phyloP scores from a whole-genome alignment of 2,329 filamentous ascomycete genomes.

The Tolypocladium capitatum region DNA sequence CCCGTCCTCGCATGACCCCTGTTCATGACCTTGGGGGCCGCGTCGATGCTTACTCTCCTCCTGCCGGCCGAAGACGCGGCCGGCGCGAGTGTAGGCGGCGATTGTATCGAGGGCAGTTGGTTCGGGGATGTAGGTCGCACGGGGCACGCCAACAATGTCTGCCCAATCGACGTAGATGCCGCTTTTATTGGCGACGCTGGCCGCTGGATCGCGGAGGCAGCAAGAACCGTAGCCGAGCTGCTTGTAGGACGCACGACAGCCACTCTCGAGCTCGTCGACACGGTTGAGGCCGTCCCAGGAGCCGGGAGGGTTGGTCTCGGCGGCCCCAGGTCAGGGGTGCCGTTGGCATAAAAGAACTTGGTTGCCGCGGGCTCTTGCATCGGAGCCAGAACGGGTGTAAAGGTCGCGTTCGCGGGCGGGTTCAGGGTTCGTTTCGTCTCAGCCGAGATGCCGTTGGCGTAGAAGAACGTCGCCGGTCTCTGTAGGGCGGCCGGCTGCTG shows the following conservation, averaged over 20 bases:
- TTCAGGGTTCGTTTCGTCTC: constrained; percentile 22
- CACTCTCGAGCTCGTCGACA: constrained; percentile 32
- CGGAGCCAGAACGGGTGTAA: constrained; percentile 21
- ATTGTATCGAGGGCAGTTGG: constrained; percentile 17
- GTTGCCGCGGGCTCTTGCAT: constrained; percentile 28
- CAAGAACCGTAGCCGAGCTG: constrained; percentile 10
- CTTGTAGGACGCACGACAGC: constrained; percentile 25
- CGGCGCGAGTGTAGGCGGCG: constrained; percentile 23
- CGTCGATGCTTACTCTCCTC: constrained; percentile 30
- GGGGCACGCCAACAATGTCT: constrained; percentile 7
- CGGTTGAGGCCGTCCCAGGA: constrained; percentile 28
- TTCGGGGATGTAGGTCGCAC: constrained; percentile 11
- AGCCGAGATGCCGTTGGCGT: constrained; percentile 36
- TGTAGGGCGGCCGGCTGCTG: constrained; percentile 22
- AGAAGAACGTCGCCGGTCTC: constrained; percentile 37
- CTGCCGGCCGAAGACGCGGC: constrained; percentile 16
- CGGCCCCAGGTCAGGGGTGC: constrained; percentile 33
- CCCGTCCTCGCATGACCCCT: constrained; percentile 27
- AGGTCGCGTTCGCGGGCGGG: constrained; percentile 14
- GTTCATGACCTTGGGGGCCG: constrained; percentile 19
- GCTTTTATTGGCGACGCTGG: constrained; percentile 40
- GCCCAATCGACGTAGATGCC: constrained; percentile 8
- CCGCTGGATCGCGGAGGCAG: constrained; percentile 19
- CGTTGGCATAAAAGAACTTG: constrained; percentile 69
- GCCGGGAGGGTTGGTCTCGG: constrained; percentile 21